phyloP scores from a whole-genome alignment of 139 green algal genomes.

The Trebouxia sp. region DNA sequence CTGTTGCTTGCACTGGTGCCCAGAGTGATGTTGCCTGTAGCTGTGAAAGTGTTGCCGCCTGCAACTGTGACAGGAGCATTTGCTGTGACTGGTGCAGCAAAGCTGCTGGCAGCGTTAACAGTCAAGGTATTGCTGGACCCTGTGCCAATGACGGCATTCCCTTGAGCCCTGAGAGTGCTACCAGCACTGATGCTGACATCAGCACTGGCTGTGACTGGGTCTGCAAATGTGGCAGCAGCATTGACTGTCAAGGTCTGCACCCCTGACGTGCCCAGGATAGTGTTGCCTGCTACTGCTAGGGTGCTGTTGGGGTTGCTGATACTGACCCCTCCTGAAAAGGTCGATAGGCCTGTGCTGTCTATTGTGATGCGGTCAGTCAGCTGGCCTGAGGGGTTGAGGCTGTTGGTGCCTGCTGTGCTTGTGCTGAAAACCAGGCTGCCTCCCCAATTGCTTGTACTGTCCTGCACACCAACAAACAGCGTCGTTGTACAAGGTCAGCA shows the following conservation, averaged over 20 bases:
- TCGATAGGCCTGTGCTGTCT: not conserved
- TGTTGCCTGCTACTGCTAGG: not conserved
- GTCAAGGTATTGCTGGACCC: not conserved
- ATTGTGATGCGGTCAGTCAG: conserved; percentile 1
- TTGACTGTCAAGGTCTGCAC: not conserved
- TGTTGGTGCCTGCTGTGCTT: not conserved
- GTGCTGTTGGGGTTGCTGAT: not conserved
- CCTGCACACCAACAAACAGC: too few species aligned
- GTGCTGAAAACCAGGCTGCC: not conserved
- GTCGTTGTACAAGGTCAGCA: too few species aligned
- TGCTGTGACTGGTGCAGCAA: not conserved
- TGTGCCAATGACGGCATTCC: not conserved
- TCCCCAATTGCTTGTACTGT: not conserved
- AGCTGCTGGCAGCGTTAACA: conserved; percentile 2
- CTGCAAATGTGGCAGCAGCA: not conserved
- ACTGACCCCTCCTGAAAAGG: not conserved
- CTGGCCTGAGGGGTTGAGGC: not conserved
- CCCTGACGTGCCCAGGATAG: not conserved
- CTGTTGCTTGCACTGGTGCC: not conserved
- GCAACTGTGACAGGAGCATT: not conserved
- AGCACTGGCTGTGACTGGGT: not conserved
- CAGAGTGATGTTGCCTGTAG: not conserved
- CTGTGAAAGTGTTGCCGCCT: conserved; percentile 6
- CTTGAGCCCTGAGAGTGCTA: not conserved
- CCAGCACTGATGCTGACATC: not conserved